These are phyloP conservation scores for Tricharina praecox DNA, from an alignment of 495 filamentous ascomycete species.

Conservation along the genomic window DNA sequence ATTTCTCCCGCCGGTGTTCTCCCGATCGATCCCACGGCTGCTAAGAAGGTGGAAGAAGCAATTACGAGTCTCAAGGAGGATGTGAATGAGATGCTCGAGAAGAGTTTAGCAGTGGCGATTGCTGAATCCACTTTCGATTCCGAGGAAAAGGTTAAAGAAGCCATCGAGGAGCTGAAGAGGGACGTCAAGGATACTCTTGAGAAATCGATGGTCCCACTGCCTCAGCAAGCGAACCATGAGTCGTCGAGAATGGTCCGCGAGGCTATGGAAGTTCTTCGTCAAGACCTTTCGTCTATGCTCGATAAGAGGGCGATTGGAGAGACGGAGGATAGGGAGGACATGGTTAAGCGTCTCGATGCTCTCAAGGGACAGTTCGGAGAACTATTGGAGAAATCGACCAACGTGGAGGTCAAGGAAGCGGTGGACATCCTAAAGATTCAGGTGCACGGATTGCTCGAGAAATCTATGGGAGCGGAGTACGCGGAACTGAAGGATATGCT, in stretches of 20 bases:
- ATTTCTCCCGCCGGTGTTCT: constrained; percentile 5
- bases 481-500: constrained; percentile 10
- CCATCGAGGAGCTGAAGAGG: constrained; percentile 24
- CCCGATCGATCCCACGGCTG: constrained; percentile 21
- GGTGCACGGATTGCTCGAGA: constrained; percentile 12
- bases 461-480: constrained; percentile 1
- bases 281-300: constrained; percentile 2
- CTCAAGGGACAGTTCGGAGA: constrained; percentile 15
- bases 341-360: constrained; percentile 11
- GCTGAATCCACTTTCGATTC: constrained; percentile 25
- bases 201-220: constrained; percentile 23
- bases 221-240: constrained; percentile 15
- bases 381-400: constrained; percentile 28
- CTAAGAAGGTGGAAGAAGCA: constrained; percentile 42
- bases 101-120: constrained; percentile 23
- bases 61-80: constrained; percentile 50
- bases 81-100: constrained; percentile 34
- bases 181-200: constrained; percentile 25
- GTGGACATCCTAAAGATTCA: constrained; percentile 29
- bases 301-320: neutral
- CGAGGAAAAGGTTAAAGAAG: constrained; percentile 24
- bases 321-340: constrained; percentile 1
- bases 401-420: constrained; percentile 40
- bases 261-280: constrained; percentile 6
- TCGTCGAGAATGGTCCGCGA: constrained; percentile 15